A percentile compares a stretch with the other conserved stretches of the same genome.
phyloP scores from a whole-genome alignment of 73 alveolate genomes.

The Paramecium sexaurelia region DNA sequence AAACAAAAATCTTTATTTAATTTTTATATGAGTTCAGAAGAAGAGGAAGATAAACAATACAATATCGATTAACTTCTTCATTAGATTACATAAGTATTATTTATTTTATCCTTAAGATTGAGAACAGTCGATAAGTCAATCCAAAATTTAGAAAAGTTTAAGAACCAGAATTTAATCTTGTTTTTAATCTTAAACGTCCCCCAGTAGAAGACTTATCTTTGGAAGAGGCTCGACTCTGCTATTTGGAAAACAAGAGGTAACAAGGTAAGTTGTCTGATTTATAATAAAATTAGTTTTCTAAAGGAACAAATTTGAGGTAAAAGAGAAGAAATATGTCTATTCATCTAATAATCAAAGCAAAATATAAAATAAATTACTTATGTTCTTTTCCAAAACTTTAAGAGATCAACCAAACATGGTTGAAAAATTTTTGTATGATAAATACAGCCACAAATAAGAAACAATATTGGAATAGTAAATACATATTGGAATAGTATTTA shows the following conservation, averaged over 20 bases:
- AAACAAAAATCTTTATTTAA: conserved; percentile 22
- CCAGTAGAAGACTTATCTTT: conserved; percentile 19
- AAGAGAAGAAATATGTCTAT: neutral
- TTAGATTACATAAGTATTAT: conserved; percentile 23
- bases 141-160: neutral
- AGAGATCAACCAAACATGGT: conserved; percentile 34
- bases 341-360: neutral
- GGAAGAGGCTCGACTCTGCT: conserved; percentile 7
- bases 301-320: neutral
- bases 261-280: neutral
- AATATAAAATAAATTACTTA: neutral
- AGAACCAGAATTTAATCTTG: neutral
- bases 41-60: conserved; percentile 19
- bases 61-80: conserved; percentile 30
- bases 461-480: neutral
- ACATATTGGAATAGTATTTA: neutral
- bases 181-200: neutral
- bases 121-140: conserved; percentile 2
- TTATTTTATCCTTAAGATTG: neutral
- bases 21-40: conserved; percentile 48
- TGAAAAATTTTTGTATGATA: neutral
- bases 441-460: conserved; percentile 1
- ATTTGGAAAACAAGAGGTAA: conserved; percentile 24
- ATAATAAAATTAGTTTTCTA: neutral
- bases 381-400: neutral